Evolutionary conservation across 768 basidiomycete species (phyloP).

Genomic region (Podaxis mareebaensis): DNA sequence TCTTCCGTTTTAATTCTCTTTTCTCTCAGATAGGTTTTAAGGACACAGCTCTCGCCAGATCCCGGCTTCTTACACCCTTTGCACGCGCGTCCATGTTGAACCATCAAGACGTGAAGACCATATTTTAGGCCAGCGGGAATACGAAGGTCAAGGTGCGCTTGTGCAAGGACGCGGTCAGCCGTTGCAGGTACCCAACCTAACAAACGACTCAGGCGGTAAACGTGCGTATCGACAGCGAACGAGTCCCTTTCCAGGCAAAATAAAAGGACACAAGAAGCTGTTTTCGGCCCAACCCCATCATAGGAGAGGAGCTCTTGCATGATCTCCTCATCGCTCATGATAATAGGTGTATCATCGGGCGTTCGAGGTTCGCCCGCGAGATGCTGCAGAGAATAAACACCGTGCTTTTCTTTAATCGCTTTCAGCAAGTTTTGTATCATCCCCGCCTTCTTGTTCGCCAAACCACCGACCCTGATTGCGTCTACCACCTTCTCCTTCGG

Average conservation of each 20-base stretch:
- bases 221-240: slow-evolving; percentile 67
- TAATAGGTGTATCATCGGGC: not conserved
- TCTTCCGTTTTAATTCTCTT: slow-evolving; percentile 4
- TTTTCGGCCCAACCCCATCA: slow-evolving; percentile 63
- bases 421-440: slow-evolving; percentile 51
- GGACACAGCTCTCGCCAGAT: slow-evolving; percentile 25
- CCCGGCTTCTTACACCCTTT: slow-evolving; percentile 49
- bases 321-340: slow-evolving; percentile 41
- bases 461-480: slow-evolving; percentile 53
- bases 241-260: slow-evolving; percentile 62
- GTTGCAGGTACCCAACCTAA: slow-evolving; percentile 50
- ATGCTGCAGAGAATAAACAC: slow-evolving; percentile 59
- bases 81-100: slow-evolving; percentile 55
- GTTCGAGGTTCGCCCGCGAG: slow-evolving; percentile 36
- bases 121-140: slow-evolving; percentile 57
- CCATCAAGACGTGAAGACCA: slow-evolving; percentile 58
- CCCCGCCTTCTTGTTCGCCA: slow-evolving; percentile 60
- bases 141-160: slow-evolving; percentile 55
- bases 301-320: slow-evolving; percentile 60
- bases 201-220: slow-evolving; percentile 53
- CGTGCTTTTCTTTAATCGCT: slow-evolving; percentile 45
- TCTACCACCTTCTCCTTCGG: slow-evolving; percentile 43
- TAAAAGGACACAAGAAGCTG: slow-evolving; percentile 60
- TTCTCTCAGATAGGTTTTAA: slow-evolving; percentile 32
- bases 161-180: slow-evolving; percentile 51